Evolutionary conservation across 345 rosid species (phyloP).

Genomic region (Alliaria petiolata): DNA sequence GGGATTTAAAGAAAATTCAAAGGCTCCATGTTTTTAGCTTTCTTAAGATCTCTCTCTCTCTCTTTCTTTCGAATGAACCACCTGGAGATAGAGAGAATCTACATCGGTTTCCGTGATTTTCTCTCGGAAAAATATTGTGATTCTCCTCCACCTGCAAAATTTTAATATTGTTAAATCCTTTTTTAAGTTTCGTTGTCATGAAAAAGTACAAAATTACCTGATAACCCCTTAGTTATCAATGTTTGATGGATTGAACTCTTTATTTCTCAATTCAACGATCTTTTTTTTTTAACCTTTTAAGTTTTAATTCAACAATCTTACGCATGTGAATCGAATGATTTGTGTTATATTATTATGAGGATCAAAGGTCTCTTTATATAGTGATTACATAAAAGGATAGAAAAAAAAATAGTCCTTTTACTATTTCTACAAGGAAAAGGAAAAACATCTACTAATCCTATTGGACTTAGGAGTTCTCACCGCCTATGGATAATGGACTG

Average conservation of each 20-base stretch:
- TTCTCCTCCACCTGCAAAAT: not conserved
- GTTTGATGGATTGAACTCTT: not conserved
- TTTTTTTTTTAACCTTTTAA: no score
- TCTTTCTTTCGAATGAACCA: slow-evolving; percentile 10
- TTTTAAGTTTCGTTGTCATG: slow-evolving; percentile 2
- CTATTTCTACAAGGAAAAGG: no score
- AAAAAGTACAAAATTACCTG: not conserved
- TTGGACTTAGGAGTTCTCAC: no score
- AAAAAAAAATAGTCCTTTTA: no score
- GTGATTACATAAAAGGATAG: no score
- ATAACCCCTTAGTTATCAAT: not conserved
- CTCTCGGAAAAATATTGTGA: slow-evolving; percentile 23
- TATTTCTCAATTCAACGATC: not conserved
- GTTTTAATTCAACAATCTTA: no score
- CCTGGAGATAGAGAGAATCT: slow-evolving; percentile 30
- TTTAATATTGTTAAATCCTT: not conserved
- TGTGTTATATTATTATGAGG: no score
- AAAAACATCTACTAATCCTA: no score
- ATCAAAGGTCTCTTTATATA: no score
- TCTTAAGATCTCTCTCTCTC: slow-evolving; percentile 23
- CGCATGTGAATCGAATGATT: no score
- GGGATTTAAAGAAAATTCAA: slow-evolving; percentile 32
- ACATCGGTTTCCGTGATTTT: slow-evolving; percentile 35
- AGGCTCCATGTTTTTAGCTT: slow-evolving; percentile 44
- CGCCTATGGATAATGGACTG: no score